Conservation (phyloP, 768 basidiomycete genomes). For the Lactifluus volemus region DNA sequence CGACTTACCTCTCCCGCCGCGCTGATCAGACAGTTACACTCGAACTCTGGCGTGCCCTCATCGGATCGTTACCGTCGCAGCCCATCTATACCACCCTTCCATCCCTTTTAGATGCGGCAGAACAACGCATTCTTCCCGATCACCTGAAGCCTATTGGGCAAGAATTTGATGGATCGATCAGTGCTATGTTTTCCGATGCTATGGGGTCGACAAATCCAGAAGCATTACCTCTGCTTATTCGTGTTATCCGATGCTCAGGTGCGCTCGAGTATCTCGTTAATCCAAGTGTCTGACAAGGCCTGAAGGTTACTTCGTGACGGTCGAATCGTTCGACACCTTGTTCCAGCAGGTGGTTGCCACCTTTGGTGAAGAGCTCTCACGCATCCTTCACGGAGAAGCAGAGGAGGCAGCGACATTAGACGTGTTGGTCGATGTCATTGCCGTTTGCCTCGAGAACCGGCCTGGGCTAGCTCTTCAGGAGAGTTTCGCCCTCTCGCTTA, state of each 20-base stretch:
- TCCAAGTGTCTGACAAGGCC: slow-evolving; percentile 5
- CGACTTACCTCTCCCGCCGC: slow-evolving; percentile 44
- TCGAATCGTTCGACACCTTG: slow-evolving; percentile 27
- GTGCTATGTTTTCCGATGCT: slow-evolving; percentile 32
- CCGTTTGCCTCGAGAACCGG: slow-evolving; percentile 10
- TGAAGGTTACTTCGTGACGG: slow-evolving; percentile 26
- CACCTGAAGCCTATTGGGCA: slow-evolving; percentile 37
- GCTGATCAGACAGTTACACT: slow-evolving; percentile 25
- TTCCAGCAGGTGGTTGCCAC: slow-evolving; percentile 18
- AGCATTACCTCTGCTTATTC: slow-evolving; percentile 29
- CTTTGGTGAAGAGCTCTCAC: slow-evolving; percentile 12
- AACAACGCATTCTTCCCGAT: slow-evolving; percentile 32
- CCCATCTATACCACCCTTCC: slow-evolving; percentile 27
- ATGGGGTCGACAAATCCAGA: slow-evolving; percentile 25
- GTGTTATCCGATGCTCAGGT: slow-evolving; percentile 38
- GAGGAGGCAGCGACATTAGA: background rate
- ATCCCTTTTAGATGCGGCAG: slow-evolving; percentile 35
- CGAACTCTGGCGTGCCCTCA: slow-evolving; percentile 41
- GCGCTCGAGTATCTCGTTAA: background rate
- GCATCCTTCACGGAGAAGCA: slow-evolving; percentile 9
- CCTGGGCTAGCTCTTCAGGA: background rate
- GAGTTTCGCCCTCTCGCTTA: slow-evolving; percentile 19
- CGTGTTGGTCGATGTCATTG: slow-evolving; percentile 6
- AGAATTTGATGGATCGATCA: slow-evolving; percentile 40
- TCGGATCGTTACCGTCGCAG: slow-evolving; percentile 34